Evolutionary conservation across 768 basidiomycete genomes (phyloP), one percentile per base, ranked within the genome.

Genomic region (Jaapia argillacea): DNA sequence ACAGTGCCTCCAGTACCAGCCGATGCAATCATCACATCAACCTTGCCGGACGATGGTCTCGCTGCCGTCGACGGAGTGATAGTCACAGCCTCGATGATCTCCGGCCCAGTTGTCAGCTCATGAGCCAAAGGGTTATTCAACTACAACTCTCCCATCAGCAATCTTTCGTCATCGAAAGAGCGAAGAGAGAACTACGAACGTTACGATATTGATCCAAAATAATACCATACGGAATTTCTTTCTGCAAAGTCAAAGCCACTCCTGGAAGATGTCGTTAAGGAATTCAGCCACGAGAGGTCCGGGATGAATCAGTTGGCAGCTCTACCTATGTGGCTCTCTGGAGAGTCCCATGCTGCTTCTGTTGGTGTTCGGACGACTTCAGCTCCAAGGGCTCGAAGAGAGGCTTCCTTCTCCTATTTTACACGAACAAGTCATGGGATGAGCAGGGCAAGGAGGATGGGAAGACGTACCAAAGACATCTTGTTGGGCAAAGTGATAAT

Each of bases 1-100:
- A 99, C 66, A 1, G 94, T 97, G 7, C 94, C 94, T 12, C 96
- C 94, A 2, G 96, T 99, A 12, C 96, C 96, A 6, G 93, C 88
- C 2, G 88, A 81, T 5, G 81, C 88, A 18, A 96, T 62, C 40
- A 98, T 65, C 2, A 79, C 81, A 56, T 93, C 84, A 20, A 97
- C 78, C 58, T 84, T 81, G 40, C 72, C 70, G 24, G 80, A 82
- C 0, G 85, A 87, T 0, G 77, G 79, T 40, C 60, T 69, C 12
- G 58, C 58, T 4, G 62, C 51, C 0, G 76, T 80, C 21, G 80
- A 78, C 6, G 77, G 82, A 1, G 80, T 85, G 1, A 76, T 73
- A 3, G 64, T 63, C 12, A 91, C 71, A 6, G 85, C 84, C 5
- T 81, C 75, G 44, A 93, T 80, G 48, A 99, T 97, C 61, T 99